Conservation (phyloP, 257 asterid species). For the Nicotiana otophora region DNA sequence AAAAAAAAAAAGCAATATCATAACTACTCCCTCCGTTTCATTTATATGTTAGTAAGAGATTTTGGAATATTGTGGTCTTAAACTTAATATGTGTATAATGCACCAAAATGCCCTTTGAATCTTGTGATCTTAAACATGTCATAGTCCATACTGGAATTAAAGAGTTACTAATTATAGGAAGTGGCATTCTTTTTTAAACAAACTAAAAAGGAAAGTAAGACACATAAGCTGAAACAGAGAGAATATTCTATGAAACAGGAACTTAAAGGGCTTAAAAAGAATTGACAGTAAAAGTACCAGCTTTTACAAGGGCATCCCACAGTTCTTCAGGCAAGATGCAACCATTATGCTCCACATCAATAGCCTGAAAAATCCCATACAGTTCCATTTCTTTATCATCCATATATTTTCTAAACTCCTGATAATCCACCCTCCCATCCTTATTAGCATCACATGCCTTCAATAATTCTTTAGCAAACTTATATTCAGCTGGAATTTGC, state of each 20-base stretch:
- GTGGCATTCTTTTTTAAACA: too few relatives aligned
- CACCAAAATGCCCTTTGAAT: too few relatives aligned
- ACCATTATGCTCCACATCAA: conserved; percentile 92
- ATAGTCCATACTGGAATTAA: too few relatives aligned
- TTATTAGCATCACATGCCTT: conserved; percentile 79
- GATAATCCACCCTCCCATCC: conserved; percentile 96
- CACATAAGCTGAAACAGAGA: background rate
- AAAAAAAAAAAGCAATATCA: background rate
- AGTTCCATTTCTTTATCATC: conserved; percentile 95
- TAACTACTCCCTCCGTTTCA: background rate
- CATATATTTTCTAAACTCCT: conserved; percentile 92
- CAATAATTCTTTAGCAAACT: conserved; percentile 91
- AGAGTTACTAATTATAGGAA: too few relatives aligned
- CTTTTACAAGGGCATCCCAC: conserved; percentile 93
- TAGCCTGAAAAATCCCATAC: conserved; percentile 92
- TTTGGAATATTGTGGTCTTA: too few relatives aligned
- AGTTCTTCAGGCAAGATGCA: conserved; percentile 95
- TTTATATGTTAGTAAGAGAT: too few relatives aligned
- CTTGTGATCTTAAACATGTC: too few relatives aligned
- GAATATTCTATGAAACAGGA: background rate
- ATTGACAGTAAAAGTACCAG: conserved; percentile 34
- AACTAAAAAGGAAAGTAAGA: background rate
- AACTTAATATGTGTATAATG: too few relatives aligned
- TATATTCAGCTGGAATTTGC: conserved; percentile 90
- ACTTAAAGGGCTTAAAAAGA: background rate